A percentile compares a stretch with the other conserved stretches of the same genome.
phyloP scores from a whole-genome alignment of 345 rosid species.

The Dimocarpus longan region DNA sequence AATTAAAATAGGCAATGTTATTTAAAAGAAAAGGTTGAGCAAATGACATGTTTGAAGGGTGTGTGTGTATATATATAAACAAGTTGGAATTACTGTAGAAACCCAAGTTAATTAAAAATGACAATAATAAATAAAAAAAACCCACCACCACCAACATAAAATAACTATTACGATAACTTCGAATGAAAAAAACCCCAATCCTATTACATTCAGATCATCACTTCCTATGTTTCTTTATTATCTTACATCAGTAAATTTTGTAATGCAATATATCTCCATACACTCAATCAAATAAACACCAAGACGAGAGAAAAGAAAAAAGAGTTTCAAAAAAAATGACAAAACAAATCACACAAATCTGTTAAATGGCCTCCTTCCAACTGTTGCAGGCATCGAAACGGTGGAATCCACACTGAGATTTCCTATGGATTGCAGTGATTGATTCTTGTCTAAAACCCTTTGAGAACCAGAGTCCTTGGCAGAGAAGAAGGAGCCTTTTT shows the following conservation, averaged over 20 bases:
- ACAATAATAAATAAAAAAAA: no score
- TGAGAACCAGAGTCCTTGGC: slow-evolving; percentile 58
- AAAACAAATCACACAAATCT: slow-evolving; percentile 76
- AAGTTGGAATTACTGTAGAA: no score
- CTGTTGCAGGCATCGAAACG: slow-evolving; percentile 74
- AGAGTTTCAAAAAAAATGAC: slow-evolving; percentile 11
- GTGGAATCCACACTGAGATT: slow-evolving; percentile 78
- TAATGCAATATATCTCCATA: slow-evolving; percentile 41
- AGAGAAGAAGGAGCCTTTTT: slow-evolving; percentile 68
- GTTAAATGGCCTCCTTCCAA: slow-evolving; percentile 88
- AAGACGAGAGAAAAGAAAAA: slow-evolving; percentile 20
- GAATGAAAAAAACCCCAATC: slow-evolving; percentile 20
- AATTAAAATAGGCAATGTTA: no score
- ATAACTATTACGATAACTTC: no score
- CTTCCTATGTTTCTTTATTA: slow-evolving; percentile 44
- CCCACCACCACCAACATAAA: no score
- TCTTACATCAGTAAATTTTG: slow-evolving; percentile 43
- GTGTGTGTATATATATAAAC: no score
- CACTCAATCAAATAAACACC: slow-evolving; percentile 52
- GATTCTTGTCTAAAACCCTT: slow-evolving; percentile 37
- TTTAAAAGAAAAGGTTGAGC: no score
- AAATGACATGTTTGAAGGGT: no score
- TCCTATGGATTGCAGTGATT: slow-evolving; percentile 56
- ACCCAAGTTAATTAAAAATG: no score
- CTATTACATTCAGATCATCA: slow-evolving; percentile 38